These are phyloP conservation scores for Ogataea paradorogensis DNA, from an alignment of 805 yeast species.

Conservation along the genomic window DNA sequence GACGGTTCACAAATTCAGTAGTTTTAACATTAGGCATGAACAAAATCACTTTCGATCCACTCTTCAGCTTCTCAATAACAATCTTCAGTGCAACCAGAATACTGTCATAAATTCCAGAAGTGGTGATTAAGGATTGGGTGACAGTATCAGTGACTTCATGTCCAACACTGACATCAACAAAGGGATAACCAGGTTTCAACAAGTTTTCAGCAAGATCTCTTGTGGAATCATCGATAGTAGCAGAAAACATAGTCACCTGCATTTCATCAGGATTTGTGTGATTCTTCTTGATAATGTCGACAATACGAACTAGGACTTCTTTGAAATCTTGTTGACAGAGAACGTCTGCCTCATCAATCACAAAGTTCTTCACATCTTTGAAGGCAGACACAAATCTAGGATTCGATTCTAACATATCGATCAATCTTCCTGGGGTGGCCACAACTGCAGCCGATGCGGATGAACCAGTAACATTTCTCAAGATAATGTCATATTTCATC, in stretches of 20 bases:
- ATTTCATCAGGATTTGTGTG: slow-evolving; percentile 36
- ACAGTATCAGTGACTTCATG: slow-evolving; percentile 68
- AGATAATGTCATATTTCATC: slow-evolving; percentile 34
- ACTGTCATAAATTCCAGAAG: slow-evolving; percentile 55
- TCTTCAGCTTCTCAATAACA: slow-evolving; percentile 37
- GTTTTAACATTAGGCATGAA: slow-evolving; percentile 77
- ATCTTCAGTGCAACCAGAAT: slow-evolving; percentile 56
- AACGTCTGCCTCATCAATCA: slow-evolving; percentile 91
- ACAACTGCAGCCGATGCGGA: slow-evolving; percentile 61
- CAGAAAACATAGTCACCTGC: slow-evolving; percentile 79
- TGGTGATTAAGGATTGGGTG: slow-evolving; percentile 58
- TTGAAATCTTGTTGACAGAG: slow-evolving; percentile 79
- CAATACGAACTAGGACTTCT: slow-evolving; percentile 58
- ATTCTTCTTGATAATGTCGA: slow-evolving; percentile 40
- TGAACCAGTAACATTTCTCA: slow-evolving; percentile 25
- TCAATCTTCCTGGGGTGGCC: slow-evolving; percentile 87
- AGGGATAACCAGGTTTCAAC: slow-evolving; percentile 52
- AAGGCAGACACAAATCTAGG: slow-evolving; percentile 45
- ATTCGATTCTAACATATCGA: slow-evolving; percentile 53
- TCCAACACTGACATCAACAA: slow-evolving; percentile 75
- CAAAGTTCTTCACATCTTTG: slow-evolving; percentile 54
- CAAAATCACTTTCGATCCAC: slow-evolving; percentile 70
- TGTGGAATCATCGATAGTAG: slow-evolving; percentile 76
- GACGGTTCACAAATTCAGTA: slow-evolving; percentile 53
- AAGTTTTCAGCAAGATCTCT: slow-evolving; percentile 58